Percentiles rank a stretch among this genome's conserved stretches.
These are phyloP conservation scores for Yarrowia alimentaria DNA, from an alignment of 805 yeast species.

Conservation along the genomic window DNA sequence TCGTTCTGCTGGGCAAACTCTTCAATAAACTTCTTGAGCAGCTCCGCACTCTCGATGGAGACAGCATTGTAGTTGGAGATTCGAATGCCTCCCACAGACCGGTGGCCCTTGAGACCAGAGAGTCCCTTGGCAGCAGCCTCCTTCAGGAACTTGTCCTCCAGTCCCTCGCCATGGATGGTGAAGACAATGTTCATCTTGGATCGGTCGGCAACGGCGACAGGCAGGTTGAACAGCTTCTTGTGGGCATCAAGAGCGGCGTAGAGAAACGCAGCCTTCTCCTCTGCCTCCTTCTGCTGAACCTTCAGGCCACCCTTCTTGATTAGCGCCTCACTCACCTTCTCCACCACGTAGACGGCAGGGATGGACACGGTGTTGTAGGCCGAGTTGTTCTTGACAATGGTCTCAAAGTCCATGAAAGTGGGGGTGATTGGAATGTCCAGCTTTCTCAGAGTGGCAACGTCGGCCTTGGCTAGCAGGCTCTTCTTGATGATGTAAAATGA, in stretches of 20 bases:
- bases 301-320: constrained; percentile 69
- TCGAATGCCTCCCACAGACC: constrained; percentile 96
- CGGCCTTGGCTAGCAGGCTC: constrained; percentile 62
- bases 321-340: constrained; percentile 68
- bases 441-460: constrained; percentile 52
- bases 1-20: constrained; percentile 48
- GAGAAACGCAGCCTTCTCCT: constrained; percentile 59
- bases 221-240: constrained; percentile 62
- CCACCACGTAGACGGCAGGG: constrained; percentile 82
- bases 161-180: constrained; percentile 59
- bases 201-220: constrained; percentile 64
- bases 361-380: constrained; percentile 96
- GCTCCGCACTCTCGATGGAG: constrained; percentile 54
- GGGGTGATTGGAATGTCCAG: constrained; percentile 78
- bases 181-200: constrained; percentile 94
- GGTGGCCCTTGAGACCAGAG: constrained; percentile 87
- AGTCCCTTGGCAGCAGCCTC: constrained; percentile 61
- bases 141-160: constrained; percentile 67
- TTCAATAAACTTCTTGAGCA: constrained; percentile 55
- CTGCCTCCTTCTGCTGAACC: constrained; percentile 56
- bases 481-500: constrained; percentile 89
- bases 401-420: constrained; percentile 82
- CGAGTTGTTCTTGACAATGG: constrained; percentile 82
- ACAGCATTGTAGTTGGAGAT: constrained; percentile 92
- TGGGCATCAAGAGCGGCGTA: constrained; percentile 65